Conservation (phyloP, 2,329 filamentous ascomycete genomes). For the Tolypocladium tundrense region DNA sequence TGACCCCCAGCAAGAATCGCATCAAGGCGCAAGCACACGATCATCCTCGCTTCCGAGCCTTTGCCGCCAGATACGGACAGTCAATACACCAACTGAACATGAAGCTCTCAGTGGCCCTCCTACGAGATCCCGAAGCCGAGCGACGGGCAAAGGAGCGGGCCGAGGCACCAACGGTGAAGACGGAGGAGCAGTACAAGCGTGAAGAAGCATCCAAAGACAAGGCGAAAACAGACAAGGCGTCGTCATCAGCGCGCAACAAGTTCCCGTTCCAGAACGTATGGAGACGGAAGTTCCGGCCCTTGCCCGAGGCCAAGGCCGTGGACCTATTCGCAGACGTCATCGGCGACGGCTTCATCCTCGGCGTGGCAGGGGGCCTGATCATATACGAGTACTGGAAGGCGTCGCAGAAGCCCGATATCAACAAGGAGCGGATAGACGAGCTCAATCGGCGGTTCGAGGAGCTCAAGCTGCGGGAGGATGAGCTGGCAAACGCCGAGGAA, state of each 20-base stretch:
- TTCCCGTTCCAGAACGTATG: constrained; percentile 41
- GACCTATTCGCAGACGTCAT: constrained; percentile 57
- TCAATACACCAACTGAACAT: constrained; percentile 58
- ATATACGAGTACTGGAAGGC: constrained; percentile 52
- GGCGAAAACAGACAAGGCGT: constrained; percentile 20
- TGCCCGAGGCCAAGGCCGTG: constrained; percentile 56
- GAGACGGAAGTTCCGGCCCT: constrained; percentile 49
- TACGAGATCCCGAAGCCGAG: constrained; percentile 48
- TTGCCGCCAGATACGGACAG: constrained; percentile 54
- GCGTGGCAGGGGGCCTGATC: constrained; percentile 46
- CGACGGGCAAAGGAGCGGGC: constrained; percentile 50
- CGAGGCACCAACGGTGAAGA: constrained; percentile 54
- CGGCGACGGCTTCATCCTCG: constrained; percentile 52
- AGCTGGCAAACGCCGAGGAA: constrained; percentile 34
- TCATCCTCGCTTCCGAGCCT: constrained; percentile 47
- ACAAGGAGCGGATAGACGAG: constrained; percentile 41
- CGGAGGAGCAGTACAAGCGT: constrained; percentile 47
- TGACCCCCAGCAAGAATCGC: constrained; percentile 38
- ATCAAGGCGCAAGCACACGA: constrained; percentile 59
- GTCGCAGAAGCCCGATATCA: constrained; percentile 49
- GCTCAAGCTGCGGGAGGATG: constrained; percentile 37
- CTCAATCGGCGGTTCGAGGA: constrained; percentile 38
- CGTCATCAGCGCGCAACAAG: constrained; percentile 11
- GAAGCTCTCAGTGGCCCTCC: constrained; percentile 48
- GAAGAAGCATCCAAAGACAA: constrained; percentile 38